A percentile compares a stretch with the other conserved stretches of the same genome.
Evolutionary conservation across 257 asterid genomes (phyloP).

Genomic region (Solanum pinnatisectum): DNA sequence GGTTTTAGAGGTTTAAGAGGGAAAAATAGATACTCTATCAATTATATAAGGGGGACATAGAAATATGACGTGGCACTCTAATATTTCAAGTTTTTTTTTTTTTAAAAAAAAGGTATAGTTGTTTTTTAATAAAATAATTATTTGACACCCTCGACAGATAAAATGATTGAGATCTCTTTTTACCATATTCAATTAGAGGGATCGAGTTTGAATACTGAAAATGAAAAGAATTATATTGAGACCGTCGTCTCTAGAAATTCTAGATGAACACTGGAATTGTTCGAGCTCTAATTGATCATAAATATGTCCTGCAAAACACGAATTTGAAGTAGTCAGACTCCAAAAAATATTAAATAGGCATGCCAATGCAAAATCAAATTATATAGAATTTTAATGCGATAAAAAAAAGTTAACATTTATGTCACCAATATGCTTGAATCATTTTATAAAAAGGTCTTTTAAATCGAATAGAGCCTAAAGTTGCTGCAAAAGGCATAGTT

Average conservation of each 20-base stretch:
- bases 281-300: too few relatives aligned
- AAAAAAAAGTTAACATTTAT: background rate
- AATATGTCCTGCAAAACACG: too few relatives aligned
- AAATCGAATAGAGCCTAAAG: background rate
- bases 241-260: background rate
- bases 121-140: background rate
- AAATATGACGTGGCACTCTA: background rate
- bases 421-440: background rate
- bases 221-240: too few relatives aligned
- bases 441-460: too few relatives aligned
- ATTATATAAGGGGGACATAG: background rate
- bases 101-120: too few relatives aligned
- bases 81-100: background rate
- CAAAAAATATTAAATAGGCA: too few relatives aligned
- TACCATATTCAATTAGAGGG: too few relatives aligned
- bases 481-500: background rate
- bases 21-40: background rate
- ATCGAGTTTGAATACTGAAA: too few relatives aligned
- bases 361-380: too few relatives aligned
- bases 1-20: background rate
- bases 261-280: background rate
- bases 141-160: background rate
- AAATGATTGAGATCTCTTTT: background rate
- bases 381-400: too few relatives aligned
- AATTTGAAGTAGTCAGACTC: too few relatives aligned